These are phyloP conservation scores for Turnera subulata DNA, from an alignment of 345 rosid genomes.

Conservation along the genomic window DNA sequence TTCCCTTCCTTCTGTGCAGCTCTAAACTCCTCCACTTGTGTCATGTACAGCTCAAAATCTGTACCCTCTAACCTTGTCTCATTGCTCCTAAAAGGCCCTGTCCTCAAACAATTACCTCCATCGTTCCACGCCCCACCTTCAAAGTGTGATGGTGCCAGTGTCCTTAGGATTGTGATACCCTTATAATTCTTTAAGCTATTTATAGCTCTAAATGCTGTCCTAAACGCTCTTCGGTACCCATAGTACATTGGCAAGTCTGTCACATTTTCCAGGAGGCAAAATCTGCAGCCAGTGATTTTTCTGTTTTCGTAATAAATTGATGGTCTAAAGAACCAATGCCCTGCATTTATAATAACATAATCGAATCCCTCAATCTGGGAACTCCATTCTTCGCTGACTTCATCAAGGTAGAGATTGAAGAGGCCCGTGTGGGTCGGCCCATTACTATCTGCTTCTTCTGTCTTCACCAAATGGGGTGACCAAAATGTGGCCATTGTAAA, in stretches of 20 bases:
- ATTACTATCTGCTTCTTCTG: slow-evolving; percentile 30
- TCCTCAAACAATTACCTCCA: slow-evolving; percentile 75
- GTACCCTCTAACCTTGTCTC: slow-evolving; percentile 49
- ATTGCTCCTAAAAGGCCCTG: slow-evolving; percentile 45
- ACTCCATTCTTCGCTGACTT: slow-evolving; percentile 51
- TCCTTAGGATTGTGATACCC: slow-evolving; percentile 59
- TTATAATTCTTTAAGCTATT: slow-evolving; percentile 44
- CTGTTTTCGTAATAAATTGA: slow-evolving; percentile 44
- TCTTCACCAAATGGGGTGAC: slow-evolving; percentile 59
- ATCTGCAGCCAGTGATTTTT: slow-evolving; percentile 53
- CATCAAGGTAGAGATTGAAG: slow-evolving; percentile 62
- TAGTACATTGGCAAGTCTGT: slow-evolving; percentile 55
- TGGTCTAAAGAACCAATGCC: slow-evolving; percentile 92
- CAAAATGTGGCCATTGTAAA: slow-evolving; percentile 68
- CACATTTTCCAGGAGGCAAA: slow-evolving; percentile 45
- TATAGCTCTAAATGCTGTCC: slow-evolving; percentile 63
- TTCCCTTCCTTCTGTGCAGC: slow-evolving; percentile 50
- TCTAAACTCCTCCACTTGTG: slow-evolving; percentile 70
- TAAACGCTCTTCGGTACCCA: slow-evolving; percentile 58
- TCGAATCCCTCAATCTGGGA: slow-evolving; percentile 52
- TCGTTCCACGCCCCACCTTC: slow-evolving; percentile 75
- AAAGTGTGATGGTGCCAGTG: slow-evolving; percentile 73
- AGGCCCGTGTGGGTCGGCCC: slow-evolving; percentile 42
- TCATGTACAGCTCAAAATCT: slow-evolving; percentile 50
- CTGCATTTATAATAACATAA: slow-evolving; percentile 55